Evolutionary conservation across 768 basidiomycete genomes (phyloP).

Genomic region (Pleurotus tuoliensis): DNA sequence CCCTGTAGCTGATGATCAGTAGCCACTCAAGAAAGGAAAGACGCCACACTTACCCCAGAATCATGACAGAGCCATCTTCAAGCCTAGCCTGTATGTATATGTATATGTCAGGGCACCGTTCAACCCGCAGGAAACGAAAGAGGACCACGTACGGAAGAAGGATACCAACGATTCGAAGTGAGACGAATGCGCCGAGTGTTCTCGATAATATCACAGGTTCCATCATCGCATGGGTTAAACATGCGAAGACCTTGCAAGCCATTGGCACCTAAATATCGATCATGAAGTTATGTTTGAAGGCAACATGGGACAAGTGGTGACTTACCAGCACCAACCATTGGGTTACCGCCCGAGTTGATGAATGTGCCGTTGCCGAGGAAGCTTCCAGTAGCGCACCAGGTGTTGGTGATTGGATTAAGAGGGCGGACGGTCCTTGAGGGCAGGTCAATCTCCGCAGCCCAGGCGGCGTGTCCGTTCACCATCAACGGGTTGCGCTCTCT

Average conservation of each 20-base stretch:
- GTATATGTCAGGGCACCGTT: background rate
- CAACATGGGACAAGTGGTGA: background rate
- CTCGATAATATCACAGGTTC: conserved; percentile 31
- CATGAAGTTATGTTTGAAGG: background rate
- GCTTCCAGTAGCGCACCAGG: conserved; percentile 40
- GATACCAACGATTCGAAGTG: conserved; percentile 36
- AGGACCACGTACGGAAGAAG: conserved; percentile 28
- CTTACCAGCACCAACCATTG: conserved; percentile 12
- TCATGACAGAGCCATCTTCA: conserved; percentile 19
- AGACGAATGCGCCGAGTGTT: conserved; percentile 29
- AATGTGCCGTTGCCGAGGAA: conserved; percentile 39
- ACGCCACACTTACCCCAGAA: conserved; percentile 10
- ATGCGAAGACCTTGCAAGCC: conserved; percentile 34
- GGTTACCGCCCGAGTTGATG: conserved; percentile 19
- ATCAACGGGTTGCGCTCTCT: conserved; percentile 33
- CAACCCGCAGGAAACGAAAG: background rate
- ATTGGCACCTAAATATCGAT: conserved; percentile 13
- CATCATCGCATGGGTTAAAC: conserved; percentile 35
- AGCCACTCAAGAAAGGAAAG: background rate
- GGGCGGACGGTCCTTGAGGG: conserved; percentile 33
- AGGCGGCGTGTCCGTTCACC: conserved; percentile 39
- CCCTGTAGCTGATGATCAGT: background rate
- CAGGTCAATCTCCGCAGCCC: conserved; percentile 41
- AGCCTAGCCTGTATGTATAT: conserved; percentile 11
- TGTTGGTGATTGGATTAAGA: conserved; percentile 31